A percentile compares a stretch with the other conserved stretches of the same genome.
Evolutionary conservation across 2,329 filamentous ascomycete genomes (phyloP).

Genomic region (Cephalotrichum gorgonifer): DNA sequence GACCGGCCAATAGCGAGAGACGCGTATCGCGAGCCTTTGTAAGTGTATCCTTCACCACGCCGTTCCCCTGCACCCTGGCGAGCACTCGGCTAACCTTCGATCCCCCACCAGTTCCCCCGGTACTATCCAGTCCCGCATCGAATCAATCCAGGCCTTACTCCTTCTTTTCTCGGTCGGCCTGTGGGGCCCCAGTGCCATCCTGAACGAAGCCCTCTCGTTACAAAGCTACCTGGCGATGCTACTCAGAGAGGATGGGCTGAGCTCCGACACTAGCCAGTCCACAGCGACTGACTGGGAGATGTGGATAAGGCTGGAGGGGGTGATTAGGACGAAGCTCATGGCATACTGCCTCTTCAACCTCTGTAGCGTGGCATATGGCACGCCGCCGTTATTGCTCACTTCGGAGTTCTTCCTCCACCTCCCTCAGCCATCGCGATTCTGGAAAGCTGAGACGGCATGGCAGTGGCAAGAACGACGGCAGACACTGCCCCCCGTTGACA

Average conservation of each 20-base stretch:
- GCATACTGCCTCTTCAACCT: constrained; percentile 54
- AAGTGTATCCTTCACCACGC: constrained; percentile 18
- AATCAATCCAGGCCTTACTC: constrained; percentile 55
- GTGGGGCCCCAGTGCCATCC: constrained; percentile 50
- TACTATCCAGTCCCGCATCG: constrained; percentile 46
- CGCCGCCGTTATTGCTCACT: constrained; percentile 46
- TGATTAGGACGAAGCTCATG: constrained; percentile 48
- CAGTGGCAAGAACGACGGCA: constrained; percentile 50
- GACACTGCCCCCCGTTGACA: constrained; percentile 36
- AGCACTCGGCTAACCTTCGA: neutral
- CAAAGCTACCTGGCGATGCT: constrained; percentile 48
- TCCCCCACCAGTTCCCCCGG: constrained; percentile 38
- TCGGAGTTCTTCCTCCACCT: constrained; percentile 47
- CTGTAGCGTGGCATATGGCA: constrained; percentile 52
- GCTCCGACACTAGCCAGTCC: constrained; percentile 35
- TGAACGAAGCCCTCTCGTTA: constrained; percentile 48
- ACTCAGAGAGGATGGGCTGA: constrained; percentile 47
- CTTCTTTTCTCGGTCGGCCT: constrained; percentile 50
- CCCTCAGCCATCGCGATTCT: constrained; percentile 43
- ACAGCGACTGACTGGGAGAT: constrained; percentile 43
- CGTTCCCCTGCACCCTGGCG: neutral
- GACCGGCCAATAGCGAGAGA: constrained; percentile 47
- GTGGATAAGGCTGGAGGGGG: constrained; percentile 47
- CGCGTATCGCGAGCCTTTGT: constrained; percentile 50
- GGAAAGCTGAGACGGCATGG: constrained; percentile 46